phyloP scores from a whole-genome alignment of 1,139 yeast species.

The Suhomyces taliae region DNA sequence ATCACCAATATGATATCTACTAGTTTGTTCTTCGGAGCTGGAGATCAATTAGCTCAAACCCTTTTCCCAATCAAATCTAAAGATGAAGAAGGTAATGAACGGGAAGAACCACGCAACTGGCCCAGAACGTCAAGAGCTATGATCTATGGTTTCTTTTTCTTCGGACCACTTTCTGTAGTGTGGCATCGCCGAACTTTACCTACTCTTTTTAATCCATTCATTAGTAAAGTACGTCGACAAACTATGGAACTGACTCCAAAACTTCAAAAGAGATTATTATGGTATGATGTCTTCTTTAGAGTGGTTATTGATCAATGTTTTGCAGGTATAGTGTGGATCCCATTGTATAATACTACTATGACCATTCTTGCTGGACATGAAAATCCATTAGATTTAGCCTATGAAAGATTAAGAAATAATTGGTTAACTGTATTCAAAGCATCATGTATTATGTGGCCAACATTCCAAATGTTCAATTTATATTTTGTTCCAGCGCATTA shows the following conservation, averaged over 20 bases:
- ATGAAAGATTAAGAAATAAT: constrained; percentile 35
- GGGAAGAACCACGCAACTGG: constrained; percentile 26
- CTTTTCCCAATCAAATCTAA: constrained; percentile 42
- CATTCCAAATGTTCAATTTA: constrained; percentile 40
- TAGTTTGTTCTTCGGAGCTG: constrained; percentile 67
- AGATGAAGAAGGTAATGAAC: constrained; percentile 18
- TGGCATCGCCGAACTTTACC: constrained; percentile 67
- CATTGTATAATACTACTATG: constrained; percentile 46
- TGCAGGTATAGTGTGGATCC: constrained; percentile 42
- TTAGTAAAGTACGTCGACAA: constrained; percentile 16
- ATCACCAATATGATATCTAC: constrained; percentile 56
- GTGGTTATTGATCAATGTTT: constrained; percentile 39
- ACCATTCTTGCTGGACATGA: constrained; percentile 38
- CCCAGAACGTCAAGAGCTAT: constrained; percentile 64
- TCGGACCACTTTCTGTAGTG: constrained; percentile 71
- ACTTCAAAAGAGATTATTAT: constrained; percentile 17
- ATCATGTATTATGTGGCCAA: constrained; percentile 48
- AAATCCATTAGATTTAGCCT: constrained; percentile 35
- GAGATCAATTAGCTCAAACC: constrained; percentile 72
- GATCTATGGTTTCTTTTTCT: constrained; percentile 71
- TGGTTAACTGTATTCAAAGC: constrained; percentile 47
- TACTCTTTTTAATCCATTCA: constrained; percentile 44
- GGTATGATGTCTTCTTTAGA: constrained; percentile 39
- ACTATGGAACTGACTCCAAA: constrained; percentile 16
- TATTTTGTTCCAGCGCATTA: constrained; percentile 43